Conservation (phyloP, 495 filamentous ascomycete species). For the Aspergillus wentii region DNA sequence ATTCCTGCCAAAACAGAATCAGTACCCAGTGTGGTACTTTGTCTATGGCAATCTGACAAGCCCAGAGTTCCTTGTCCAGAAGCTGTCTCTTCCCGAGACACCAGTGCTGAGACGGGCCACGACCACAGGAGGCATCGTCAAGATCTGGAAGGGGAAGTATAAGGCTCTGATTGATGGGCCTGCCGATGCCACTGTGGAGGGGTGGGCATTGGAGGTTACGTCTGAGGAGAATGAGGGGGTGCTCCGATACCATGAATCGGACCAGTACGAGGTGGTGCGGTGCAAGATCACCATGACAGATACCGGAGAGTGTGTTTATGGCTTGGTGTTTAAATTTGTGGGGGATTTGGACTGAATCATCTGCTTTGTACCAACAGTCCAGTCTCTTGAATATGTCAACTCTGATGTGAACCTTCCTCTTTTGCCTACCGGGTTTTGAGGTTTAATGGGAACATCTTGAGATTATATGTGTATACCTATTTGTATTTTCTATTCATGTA, state of each 20-base stretch:
- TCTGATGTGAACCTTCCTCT: no score
- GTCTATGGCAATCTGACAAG: slow-evolving; percentile 33
- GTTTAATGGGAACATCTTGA: no score
- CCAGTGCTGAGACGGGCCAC: slow-evolving; percentile 10
- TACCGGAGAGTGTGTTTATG: not conserved
- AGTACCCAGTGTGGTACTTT: slow-evolving; percentile 42
- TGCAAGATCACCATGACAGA: slow-evolving; percentile 24
- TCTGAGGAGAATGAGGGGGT: slow-evolving; percentile 30
- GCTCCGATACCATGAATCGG: slow-evolving; percentile 32
- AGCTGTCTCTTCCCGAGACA: slow-evolving; percentile 10
- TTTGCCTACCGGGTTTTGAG: no score
- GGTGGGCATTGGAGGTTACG: slow-evolving; percentile 30
- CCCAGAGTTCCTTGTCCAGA: slow-evolving; percentile 13
- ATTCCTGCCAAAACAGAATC: slow-evolving; percentile 14
- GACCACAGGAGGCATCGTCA: slow-evolving; percentile 22
- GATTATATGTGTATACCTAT: no score
- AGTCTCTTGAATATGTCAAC: no score
- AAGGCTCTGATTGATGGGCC: slow-evolving; percentile 31
- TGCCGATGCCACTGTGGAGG: slow-evolving; percentile 16
- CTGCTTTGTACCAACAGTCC: no score
- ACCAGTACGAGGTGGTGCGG: slow-evolving; percentile 37
- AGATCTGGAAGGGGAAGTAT: slow-evolving; percentile 34
- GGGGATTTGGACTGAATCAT: no score
- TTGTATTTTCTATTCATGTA: no score
- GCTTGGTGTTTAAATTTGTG: not conserved